These are phyloP conservation scores for Prototheca cutis DNA, from an alignment of 163 green algal genomes.

Conservation along the genomic window DNA sequence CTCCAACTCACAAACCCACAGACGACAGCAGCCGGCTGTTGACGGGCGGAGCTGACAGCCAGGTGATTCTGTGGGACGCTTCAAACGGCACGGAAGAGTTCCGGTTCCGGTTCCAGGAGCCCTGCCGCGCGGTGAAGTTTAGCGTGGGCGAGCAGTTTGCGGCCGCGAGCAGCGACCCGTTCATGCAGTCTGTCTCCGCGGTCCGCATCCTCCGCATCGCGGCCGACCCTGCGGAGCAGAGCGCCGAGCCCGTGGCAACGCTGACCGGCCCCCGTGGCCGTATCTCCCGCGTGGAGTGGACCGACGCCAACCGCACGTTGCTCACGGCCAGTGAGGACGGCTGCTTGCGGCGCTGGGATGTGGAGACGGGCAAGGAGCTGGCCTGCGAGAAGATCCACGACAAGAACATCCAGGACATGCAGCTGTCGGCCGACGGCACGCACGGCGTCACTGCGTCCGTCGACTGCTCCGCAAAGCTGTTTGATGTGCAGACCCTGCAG, in stretches of 20 bases:
- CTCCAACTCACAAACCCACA: too few species aligned
- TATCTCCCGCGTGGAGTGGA: conserved; percentile 70
- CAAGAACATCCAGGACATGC: conserved; percentile 41
- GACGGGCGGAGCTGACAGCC: conserved; percentile 80
- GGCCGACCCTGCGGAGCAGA: conserved; percentile 60
- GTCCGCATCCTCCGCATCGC: conserved; percentile 85
- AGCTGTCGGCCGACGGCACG: conserved; percentile 63
- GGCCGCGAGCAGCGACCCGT: conserved; percentile 82
- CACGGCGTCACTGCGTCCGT: conserved; percentile 88
- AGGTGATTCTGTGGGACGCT: conserved; percentile 61
- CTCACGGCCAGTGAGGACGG: conserved; percentile 68
- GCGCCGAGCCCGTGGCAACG: conserved; percentile 33
- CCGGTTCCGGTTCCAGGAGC: conserved; percentile 72
- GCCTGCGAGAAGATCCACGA: conserved; percentile 54
- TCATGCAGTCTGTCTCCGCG: conserved; percentile 67
- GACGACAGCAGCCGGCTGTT: conserved; percentile 67
- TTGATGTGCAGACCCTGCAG: conserved; percentile 66
- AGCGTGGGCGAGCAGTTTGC: conserved; percentile 72
- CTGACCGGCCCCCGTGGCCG: conserved; percentile 58
- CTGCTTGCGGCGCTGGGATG: conserved; percentile 67
- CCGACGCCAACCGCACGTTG: conserved; percentile 73
- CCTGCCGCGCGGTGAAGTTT: conserved; percentile 73
- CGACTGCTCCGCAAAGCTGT: conserved; percentile 83
- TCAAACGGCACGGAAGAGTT: conserved; percentile 54
- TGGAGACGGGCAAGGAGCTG: conserved; percentile 58